Conservation (phyloP, 441 rosid genomes). For the Theobroma grandiflorum region DNA sequence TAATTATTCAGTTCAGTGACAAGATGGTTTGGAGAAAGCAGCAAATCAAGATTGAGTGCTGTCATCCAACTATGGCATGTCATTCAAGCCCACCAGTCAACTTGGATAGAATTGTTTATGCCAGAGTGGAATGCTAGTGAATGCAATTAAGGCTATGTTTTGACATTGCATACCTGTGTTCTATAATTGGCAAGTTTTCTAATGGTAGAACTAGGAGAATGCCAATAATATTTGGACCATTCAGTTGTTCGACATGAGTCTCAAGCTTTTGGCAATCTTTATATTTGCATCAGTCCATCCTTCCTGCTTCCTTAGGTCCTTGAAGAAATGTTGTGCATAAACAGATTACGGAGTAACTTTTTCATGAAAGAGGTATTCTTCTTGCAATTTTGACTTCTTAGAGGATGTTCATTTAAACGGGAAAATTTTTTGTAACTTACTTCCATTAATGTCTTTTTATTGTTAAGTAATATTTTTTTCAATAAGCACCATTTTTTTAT, state of each 20-base stretch:
- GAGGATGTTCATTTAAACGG: neutral
- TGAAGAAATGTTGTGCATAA: constrained; percentile 2
- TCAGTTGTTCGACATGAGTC: constrained; percentile 2
- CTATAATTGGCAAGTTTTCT: neutral
- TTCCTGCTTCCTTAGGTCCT: neutral
- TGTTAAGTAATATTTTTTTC: neutral
- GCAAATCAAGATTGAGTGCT: neutral
- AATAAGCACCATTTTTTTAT: neutral
- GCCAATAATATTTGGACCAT: neutral
- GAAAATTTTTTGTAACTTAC: constrained; percentile 15
- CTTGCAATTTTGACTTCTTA: constrained; percentile 4
- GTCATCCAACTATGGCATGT: neutral
- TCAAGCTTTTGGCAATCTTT: constrained; percentile 14
- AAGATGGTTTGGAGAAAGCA: neutral
- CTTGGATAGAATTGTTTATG: neutral
- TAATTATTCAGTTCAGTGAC: neutral
- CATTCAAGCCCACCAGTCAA: neutral
- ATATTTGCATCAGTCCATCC: neutral
- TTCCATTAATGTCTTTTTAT: neutral
- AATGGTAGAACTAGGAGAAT: neutral
- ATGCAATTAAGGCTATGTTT: neutral
- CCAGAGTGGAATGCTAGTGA: neutral
- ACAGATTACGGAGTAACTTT: neutral
- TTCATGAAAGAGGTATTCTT: neutral
- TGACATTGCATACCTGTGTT: neutral